Evolutionary conservation across 1,284 basidiomycete genomes (phyloP).

Genomic region (Marasmius tenuissimus): DNA sequence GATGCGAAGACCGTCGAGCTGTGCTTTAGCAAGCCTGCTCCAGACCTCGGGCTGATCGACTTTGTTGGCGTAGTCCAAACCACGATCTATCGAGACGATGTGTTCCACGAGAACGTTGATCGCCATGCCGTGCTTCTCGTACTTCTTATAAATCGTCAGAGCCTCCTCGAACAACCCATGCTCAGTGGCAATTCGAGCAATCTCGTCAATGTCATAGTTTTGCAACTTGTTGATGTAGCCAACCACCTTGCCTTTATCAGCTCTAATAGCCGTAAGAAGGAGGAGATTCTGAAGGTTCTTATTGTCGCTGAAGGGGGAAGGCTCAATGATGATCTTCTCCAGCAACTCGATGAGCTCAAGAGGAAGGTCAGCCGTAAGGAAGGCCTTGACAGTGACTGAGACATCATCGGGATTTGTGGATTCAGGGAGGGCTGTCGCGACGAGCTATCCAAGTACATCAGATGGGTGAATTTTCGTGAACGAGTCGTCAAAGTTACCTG

Average conservation of each 20-base stretch:
- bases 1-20: slow-evolving; percentile 96
- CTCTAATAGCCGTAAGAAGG: slow-evolving; percentile 93
- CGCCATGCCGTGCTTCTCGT: slow-evolving; percentile 90
- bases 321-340: slow-evolving; percentile 98
- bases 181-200: slow-evolving; percentile 96
- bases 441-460: slow-evolving; percentile 53
- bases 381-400: slow-evolving; percentile 97
- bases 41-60: slow-evolving; percentile 97
- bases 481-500: slow-evolving; percentile 53
- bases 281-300: slow-evolving; percentile 93
- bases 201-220: slow-evolving; percentile 94
- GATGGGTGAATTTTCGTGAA: background rate
- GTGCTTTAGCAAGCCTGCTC: slow-evolving; percentile 98
- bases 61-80: slow-evolving; percentile 95
- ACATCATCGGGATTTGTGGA: slow-evolving; percentile 99
- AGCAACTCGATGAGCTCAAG: slow-evolving; percentile 97
- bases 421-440: slow-evolving; percentile 94
- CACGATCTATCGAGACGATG: slow-evolving; percentile 97
- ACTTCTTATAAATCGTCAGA: slow-evolving; percentile 94
- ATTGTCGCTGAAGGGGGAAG: slow-evolving; percentile 98
- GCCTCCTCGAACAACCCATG: slow-evolving; percentile 97
- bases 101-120: slow-evolving; percentile 99
- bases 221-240: slow-evolving; percentile 97
- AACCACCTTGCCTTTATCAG: slow-evolving; percentile 98
- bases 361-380: slow-evolving; percentile 96